These are phyloP conservation scores for Lipomyces kockii DNA, from an alignment of 805 yeast genomes.

Conservation along the genomic window DNA sequence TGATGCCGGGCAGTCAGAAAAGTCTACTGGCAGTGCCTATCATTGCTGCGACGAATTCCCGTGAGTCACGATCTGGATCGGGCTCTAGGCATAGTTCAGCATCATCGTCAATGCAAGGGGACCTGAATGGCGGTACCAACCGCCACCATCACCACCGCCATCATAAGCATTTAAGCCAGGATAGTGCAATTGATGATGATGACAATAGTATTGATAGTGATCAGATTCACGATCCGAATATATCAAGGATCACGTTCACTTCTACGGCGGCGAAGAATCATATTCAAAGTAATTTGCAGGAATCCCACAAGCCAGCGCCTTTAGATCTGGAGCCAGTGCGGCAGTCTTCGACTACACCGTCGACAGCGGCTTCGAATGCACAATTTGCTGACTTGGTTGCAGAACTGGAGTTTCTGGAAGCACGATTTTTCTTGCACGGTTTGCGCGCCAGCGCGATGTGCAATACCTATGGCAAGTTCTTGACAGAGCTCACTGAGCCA, in stretches of 20 bases:
- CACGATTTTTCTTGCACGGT: conserved; percentile 23
- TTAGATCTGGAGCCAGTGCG: neutral
- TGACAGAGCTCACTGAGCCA: neutral
- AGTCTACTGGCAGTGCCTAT: conserved; percentile 2
- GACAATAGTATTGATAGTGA: neutral
- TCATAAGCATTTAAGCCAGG: neutral
- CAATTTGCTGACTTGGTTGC: conserved; percentile 15
- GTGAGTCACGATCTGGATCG: neutral
- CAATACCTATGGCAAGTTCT: conserved; percentile 11
- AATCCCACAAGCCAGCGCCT: neutral
- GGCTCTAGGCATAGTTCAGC: neutral
- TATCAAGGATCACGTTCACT: neutral
- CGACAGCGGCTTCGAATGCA: neutral
- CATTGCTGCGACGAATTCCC: neutral
- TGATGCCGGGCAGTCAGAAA: neutral
- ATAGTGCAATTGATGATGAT: neutral
- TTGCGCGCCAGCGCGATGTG: conserved; percentile 16
- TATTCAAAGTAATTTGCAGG: neutral
- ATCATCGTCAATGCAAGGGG: neutral
- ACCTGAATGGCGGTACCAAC: neutral
- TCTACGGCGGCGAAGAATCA: neutral
- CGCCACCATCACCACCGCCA: conserved; percentile 3
- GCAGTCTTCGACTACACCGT: conserved; percentile 6
- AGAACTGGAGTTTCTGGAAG: conserved; percentile 22
- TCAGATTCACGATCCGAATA: neutral